Conservation (phyloP, 2,329 filamentous ascomycete species). For the Fusarium buharicum region DNA sequence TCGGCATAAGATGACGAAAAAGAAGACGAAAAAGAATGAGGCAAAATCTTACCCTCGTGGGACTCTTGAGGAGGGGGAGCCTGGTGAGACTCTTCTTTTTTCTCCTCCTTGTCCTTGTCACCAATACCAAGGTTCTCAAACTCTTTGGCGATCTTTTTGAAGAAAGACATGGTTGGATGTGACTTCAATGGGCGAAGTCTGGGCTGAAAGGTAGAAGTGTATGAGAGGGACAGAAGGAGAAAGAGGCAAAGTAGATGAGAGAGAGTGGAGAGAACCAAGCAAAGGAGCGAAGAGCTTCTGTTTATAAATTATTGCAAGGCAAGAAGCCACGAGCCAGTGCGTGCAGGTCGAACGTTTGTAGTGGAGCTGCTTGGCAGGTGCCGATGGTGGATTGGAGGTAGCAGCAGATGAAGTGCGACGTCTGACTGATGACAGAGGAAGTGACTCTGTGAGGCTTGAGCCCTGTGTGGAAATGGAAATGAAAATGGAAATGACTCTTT, state of each 20-base stretch:
- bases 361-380: conserved; percentile 17
- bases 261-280: conserved; percentile 10
- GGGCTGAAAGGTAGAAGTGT: background rate
- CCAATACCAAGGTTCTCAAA: conserved; percentile 61
- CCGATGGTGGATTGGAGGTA: conserved; percentile 21
- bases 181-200: conserved; percentile 25
- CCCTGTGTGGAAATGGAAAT: conserved; percentile 11
- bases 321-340: conserved; percentile 24
- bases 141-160: conserved; percentile 56
- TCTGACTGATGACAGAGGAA: conserved; percentile 23
- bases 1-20: background rate
- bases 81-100: conserved; percentile 34
- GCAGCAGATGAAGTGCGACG: conserved; percentile 21
- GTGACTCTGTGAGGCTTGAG: conserved; percentile 7
- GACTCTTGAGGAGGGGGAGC: conserved; percentile 23
- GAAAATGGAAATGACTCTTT: background rate
- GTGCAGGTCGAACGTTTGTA: too few species aligned
- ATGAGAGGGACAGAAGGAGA: background rate
- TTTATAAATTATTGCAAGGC: conserved; percentile 23
- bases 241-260: conserved; percentile 10
- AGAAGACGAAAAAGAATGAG: too few species aligned
- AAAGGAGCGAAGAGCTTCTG: conserved; percentile 16
- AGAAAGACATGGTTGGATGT: conserved; percentile 54
- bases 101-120: conserved; percentile 49
- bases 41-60: conserved; percentile 32